Base-by-base conservation (phyloP, 1,139 yeast genomes). In the Insectozyma bohioensis region DNA sequence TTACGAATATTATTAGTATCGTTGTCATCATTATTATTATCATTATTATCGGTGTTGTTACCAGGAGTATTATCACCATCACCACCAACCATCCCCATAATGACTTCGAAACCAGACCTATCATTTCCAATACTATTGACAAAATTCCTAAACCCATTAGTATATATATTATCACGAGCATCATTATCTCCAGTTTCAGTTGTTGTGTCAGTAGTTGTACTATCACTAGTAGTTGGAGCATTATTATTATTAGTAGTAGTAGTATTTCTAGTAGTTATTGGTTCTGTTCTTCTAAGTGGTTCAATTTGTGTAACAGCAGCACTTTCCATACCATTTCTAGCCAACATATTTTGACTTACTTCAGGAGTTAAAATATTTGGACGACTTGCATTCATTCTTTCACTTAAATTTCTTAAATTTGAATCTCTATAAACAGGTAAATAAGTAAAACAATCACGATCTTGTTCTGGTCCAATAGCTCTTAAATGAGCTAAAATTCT, bases 331-430 rank as follows among this genome's bases (percentile, higher is more conserved):
- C 56, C 52, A 17, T 49, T 52, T 14, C 56, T 52, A 2, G 66
- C 61, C 39, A 62, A 35, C 23, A 67, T 54, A 28, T 61, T 59
- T 36, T 65, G 73, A n/a, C 60, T 48, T 4, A 61, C 66, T 26
- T 66, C 72, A 8, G 61, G 68, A 7, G 61, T 65, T 20, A 67
- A 49, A 9, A 68, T 64, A 17, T 56, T 56, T 4, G 74, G 73
- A 19, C 67, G 51, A 7, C 47, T 39, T 11, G 59, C 41, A 36
- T 63, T 66, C n/a, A 63, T 58, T 24, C 67, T 36, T 27, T 53
- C 58, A 1, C 68, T 63, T 11, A 58, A 36, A 6, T 54, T 45
- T 18, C 62, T 47, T 35, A 61, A 53, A 15, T 54, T 40, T 11
- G 57, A 41, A 21, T 61, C 65, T 15, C 55, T 42, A 19, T 52